Evolutionary conservation across 2,329 filamentous ascomycete genomes (phyloP).

Genomic region (Penicillium verrucosum): DNA sequence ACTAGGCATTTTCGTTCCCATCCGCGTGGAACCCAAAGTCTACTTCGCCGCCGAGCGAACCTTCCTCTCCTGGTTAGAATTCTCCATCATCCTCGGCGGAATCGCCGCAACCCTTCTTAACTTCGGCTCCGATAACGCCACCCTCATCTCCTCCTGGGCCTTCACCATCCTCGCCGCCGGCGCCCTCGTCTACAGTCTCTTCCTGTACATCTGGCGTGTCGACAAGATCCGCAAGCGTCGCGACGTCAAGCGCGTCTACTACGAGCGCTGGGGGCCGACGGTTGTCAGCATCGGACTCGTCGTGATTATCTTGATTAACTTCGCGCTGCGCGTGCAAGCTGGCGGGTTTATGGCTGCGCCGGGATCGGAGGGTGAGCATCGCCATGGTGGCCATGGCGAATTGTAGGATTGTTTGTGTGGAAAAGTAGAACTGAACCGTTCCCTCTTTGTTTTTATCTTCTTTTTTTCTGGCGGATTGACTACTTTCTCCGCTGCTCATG

Average conservation of each 20-base stretch:
- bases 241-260: constrained; percentile 72
- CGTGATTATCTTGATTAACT: constrained; percentile 72
- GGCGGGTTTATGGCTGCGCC: constrained; percentile 26
- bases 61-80: constrained; percentile 96
- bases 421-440: background rate
- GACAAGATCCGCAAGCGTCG: constrained; percentile 76
- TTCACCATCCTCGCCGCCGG: constrained; percentile 80
- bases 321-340: constrained; percentile 70
- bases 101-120: constrained; percentile 82
- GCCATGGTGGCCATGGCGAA: constrained; percentile 17
- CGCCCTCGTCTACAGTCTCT: constrained; percentile 77
- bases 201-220: constrained; percentile 84
- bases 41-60: constrained; percentile 96
- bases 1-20: constrained; percentile 87
- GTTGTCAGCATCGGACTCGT: constrained; percentile 71
- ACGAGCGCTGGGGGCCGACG: constrained; percentile 83
- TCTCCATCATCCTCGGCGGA: constrained; percentile 87
- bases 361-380: constrained; percentile 6
- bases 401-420: constrained; percentile 9
- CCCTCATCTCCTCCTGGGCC: constrained; percentile 67
- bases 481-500: background rate
- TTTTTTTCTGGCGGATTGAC: background rate
- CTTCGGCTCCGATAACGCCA: constrained; percentile 62
- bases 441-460: background rate
- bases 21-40: constrained; percentile 95